Conservation (phyloP, 208 protist genomes). For the Leptomonas pyrrhocoris region DNA sequence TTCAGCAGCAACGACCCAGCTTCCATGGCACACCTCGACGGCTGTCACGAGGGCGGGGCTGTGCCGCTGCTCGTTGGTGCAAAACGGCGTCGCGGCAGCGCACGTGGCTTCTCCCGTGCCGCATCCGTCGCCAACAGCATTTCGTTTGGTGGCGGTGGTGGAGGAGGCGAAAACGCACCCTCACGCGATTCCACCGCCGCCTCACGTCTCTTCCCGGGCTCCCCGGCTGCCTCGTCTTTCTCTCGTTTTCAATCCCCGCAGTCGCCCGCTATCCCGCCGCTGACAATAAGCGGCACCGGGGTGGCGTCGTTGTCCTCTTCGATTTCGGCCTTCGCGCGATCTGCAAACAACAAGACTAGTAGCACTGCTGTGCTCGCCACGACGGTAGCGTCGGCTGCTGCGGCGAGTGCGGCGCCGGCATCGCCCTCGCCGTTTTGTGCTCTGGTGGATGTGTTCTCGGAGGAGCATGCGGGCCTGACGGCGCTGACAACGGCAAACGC, state of each 20-base stretch:
- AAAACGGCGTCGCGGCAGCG: slow-evolving; percentile 11
- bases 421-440: background rate
- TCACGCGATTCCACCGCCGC: background rate
- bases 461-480: background rate
- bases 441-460: slow-evolving; percentile 1
- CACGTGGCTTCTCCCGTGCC: background rate
- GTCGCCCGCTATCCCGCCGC: slow-evolving; percentile 12
- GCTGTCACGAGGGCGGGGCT: background rate
- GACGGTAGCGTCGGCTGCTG: background rate
- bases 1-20: background rate
- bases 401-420: background rate
- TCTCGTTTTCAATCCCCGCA: slow-evolving; percentile 16
- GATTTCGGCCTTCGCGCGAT: background rate
- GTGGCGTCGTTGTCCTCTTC: background rate
- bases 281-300: background rate
- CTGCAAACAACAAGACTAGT: background rate
- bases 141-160: background rate
- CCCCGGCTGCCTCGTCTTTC: slow-evolving; percentile 17
- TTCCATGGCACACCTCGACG: background rate
- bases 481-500: background rate
- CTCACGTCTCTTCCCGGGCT: slow-evolving; percentile 15
- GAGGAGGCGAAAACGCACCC: background rate
- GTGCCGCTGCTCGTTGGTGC: slow-evolving; percentile 15
- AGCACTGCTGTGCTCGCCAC: background rate
- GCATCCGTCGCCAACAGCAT: background rate